Conservation (phyloP, 2,329 filamentous ascomycete species). For the Huntiella abstrusa region DNA sequence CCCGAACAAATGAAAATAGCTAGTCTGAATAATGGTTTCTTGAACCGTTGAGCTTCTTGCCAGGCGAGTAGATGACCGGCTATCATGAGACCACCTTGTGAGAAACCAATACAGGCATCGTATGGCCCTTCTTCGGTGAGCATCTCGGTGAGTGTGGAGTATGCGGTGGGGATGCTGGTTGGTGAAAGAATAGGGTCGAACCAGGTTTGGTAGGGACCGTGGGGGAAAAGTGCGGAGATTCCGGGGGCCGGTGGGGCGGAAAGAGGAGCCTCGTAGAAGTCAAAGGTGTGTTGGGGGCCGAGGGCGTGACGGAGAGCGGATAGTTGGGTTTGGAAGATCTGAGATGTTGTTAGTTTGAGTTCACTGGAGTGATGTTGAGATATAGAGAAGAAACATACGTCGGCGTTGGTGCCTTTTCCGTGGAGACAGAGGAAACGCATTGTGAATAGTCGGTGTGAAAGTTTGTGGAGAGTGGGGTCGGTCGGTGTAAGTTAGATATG, state of each 20-base stretch:
- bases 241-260: not conserved
- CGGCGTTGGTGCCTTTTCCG: constrained; percentile 10
- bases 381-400: not conserved
- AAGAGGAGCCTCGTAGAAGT: constrained; percentile 2
- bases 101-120: constrained; percentile 14
- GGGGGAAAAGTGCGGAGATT: not conserved
- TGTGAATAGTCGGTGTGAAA: not conserved
- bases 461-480: too few relatives aligned
- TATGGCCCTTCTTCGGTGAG: constrained; percentile 13
- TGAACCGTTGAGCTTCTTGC: not conserved
- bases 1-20: constrained; percentile 6
- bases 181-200: constrained; percentile 1
- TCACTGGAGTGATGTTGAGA: not conserved
- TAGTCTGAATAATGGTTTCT: constrained; percentile 1
- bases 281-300: not conserved
- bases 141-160: constrained; percentile 5
- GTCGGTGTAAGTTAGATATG: too few relatives aligned
- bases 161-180: not conserved
- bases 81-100: constrained; percentile 12
- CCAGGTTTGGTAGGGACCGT: constrained; percentile 6
- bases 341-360: not conserved
- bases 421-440: constrained; percentile 12
- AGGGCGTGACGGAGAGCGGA: not conserved
- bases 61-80: not conserved
- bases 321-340: not conserved